Conservation (phyloP, 2,329 filamentous ascomycete genomes). For the Colletotrichum musae region DNA sequence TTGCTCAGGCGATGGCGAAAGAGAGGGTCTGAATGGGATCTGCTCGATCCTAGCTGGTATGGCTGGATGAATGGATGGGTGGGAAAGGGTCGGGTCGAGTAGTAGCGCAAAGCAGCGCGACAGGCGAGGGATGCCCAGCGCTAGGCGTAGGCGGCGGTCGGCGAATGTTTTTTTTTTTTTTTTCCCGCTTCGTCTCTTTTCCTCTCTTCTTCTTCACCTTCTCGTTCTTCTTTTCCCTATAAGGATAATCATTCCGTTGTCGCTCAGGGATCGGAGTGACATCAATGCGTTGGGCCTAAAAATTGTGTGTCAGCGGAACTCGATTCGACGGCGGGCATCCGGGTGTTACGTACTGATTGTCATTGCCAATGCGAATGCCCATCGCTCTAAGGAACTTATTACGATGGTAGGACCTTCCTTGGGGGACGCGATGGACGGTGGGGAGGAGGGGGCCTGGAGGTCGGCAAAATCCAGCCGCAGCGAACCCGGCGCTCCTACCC, state of each 20-base stretch:
- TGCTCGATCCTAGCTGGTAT: slow-evolving; percentile 2
- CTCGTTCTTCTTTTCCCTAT: neutral
- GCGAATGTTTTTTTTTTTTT: slow-evolving; percentile 29
- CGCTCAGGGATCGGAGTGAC: slow-evolving; percentile 19
- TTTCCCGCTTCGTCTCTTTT: neutral
- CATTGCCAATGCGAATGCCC: neutral
- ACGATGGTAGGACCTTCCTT: neutral
- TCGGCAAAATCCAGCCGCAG: slow-evolving; percentile 34
- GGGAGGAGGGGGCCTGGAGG: slow-evolving; percentile 3
- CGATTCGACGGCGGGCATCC: slow-evolving; percentile 29
- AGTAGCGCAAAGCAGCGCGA: neutral
- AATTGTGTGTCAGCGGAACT: slow-evolving; percentile 39
- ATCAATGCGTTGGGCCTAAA: slow-evolving; percentile 34
- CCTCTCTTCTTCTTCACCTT: too few relatives aligned
- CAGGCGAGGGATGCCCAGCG: slow-evolving; percentile 3
- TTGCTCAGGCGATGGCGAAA: slow-evolving; percentile 25
- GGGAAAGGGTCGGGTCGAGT: too few relatives aligned
- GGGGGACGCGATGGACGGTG: neutral
- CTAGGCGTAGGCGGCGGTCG: slow-evolving; percentile 19
- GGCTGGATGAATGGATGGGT: neutral
- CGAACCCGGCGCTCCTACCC: too few relatives aligned
- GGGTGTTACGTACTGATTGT: slow-evolving; percentile 33
- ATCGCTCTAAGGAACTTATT: neutral
- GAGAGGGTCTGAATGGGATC: slow-evolving; percentile 1
- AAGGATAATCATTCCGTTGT: slow-evolving; percentile 27